Conservation (phyloP, 108 stramenopile species). For the Cyclostephanos tholiformis region DNA sequence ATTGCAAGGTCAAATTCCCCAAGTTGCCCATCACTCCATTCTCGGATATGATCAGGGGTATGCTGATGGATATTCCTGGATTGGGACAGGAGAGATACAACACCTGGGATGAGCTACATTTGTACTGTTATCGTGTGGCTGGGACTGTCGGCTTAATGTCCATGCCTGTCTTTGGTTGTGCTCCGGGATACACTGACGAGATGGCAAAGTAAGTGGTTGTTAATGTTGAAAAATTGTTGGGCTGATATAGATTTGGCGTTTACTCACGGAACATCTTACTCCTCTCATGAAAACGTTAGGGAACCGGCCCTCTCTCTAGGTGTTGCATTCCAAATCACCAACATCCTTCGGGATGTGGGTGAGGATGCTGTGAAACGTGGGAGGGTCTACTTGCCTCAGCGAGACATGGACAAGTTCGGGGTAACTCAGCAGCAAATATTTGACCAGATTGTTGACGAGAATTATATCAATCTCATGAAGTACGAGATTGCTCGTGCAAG, state of each 20-base stretch:
- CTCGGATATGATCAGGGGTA: slow-evolving; percentile 95
- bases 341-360: slow-evolving; percentile 97
- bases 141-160: slow-evolving; percentile 98
- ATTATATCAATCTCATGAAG: slow-evolving; percentile 92
- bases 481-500: slow-evolving; percentile 93
- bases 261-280: background rate
- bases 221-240: background rate
- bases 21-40: slow-evolving; percentile 87
- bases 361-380: slow-evolving; percentile 93
- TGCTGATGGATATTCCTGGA: slow-evolving; percentile 96
- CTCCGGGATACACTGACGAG: slow-evolving; percentile 76
- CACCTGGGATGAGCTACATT: slow-evolving; percentile 92
- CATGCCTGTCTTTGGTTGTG: slow-evolving; percentile 92
- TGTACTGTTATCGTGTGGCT: slow-evolving; percentile 97
- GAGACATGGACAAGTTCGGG: slow-evolving; percentile 90
- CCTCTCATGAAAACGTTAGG: slow-evolving; percentile 35
- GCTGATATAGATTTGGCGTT: slow-evolving; percentile 12
- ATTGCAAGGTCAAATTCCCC: slow-evolving; percentile 88
- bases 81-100: slow-evolving; percentile 93
- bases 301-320: slow-evolving; percentile 94
- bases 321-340: slow-evolving; percentile 98
- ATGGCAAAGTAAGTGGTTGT: slow-evolving; percentile 75
- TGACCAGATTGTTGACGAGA: slow-evolving; percentile 84
- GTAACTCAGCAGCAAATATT: slow-evolving; percentile 93
- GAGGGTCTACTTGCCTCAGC: slow-evolving; percentile 91